These are phyloP conservation scores for Fusarium falciforme DNA, from an alignment of 2,329 filamentous ascomycete genomes.

Conservation along the genomic window DNA sequence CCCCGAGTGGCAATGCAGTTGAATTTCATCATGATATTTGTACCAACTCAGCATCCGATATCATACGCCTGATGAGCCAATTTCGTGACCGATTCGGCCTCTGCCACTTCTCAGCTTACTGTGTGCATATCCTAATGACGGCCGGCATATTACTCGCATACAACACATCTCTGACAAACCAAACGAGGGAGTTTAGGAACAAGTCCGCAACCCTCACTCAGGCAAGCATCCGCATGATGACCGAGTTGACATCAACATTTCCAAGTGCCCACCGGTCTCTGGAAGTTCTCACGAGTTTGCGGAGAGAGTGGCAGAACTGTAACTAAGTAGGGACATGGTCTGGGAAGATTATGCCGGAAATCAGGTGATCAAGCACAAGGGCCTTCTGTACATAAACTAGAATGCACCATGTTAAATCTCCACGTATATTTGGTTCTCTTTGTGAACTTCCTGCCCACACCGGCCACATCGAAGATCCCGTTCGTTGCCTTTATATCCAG, in stretches of 20 bases:
- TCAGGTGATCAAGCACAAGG: neutral
- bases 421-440: neutral
- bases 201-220: neutral
- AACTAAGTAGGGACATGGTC: neutral
- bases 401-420: neutral
- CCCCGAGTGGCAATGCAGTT: neutral
- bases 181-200: neutral
- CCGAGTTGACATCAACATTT: neutral
- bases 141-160: neutral
- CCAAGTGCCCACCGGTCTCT: neutral
- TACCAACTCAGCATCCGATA: neutral
- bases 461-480: too few species aligned
- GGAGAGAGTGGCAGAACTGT: neutral
- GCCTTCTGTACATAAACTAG: neutral
- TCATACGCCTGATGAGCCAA: neutral
- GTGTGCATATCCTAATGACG: neutral
- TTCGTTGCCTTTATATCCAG: too few species aligned
- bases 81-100: neutral
- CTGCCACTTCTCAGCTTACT: neutral
- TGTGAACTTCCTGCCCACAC: too few species aligned
- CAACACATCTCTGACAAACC: neutral
- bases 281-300: neutral
- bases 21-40: neutral
- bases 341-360: neutral
- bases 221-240: neutral